These are phyloP conservation scores for Chlorella sp. DNA, from an alignment of 139 green algal genomes.

Conservation along the genomic window DNA sequence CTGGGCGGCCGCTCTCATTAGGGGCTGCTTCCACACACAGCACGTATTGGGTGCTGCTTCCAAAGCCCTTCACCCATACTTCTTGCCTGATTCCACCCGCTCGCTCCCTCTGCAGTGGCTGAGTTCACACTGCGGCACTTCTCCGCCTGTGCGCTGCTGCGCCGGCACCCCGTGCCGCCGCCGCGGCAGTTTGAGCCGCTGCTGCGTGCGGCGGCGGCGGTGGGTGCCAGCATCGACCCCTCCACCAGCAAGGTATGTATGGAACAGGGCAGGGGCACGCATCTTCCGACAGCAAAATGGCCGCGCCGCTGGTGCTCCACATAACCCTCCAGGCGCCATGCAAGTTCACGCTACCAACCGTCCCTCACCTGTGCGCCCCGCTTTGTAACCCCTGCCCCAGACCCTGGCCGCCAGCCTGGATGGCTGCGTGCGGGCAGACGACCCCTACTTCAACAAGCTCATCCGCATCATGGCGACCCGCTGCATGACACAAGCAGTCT, in stretches of 20 bases:
- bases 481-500: conserved; percentile 95
- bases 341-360: too few species aligned
- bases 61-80: too few species aligned
- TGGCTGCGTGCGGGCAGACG: conserved; percentile 66
- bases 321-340: too few species aligned
- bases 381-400: too few species aligned
- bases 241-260: conserved; percentile 49
- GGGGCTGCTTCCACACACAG: too few species aligned
- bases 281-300: too few species aligned
- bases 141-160: conserved; percentile 81
- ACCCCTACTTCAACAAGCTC: conserved; percentile 98
- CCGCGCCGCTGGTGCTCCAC: too few species aligned
- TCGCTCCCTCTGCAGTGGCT: conserved; percentile 70
- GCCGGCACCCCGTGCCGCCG: conserved; percentile 79
- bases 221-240: conserved; percentile 75
- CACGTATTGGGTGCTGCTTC: too few species aligned
- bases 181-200: conserved; percentile 81
- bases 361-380: too few species aligned
- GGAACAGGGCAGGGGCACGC: too few species aligned
- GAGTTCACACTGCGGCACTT: conserved; percentile 85
- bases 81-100: too few species aligned
- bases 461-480: conserved; percentile 97
- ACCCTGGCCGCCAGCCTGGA: conserved; percentile 85
- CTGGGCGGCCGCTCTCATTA: too few species aligned
- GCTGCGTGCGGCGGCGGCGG: conserved; percentile 66